These are phyloP conservation scores for Extremus antarcticus DNA, from an alignment of 495 filamentous ascomycete species.

Conservation along the genomic window DNA sequence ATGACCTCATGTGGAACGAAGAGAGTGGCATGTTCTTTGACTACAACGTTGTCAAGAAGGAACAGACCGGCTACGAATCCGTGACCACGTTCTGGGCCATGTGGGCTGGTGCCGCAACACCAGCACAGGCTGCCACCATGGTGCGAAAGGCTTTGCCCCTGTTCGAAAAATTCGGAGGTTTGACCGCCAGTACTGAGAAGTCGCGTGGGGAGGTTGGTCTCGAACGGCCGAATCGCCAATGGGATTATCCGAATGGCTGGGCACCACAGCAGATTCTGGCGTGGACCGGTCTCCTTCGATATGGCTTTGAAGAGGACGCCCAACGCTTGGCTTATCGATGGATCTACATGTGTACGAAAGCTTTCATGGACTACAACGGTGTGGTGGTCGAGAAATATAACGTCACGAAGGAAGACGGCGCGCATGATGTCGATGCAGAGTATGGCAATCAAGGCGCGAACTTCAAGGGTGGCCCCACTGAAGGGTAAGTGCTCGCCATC, in stretches of 20 bases:
- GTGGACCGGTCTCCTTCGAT: constrained; percentile 82
- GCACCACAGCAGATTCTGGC: constrained; percentile 97
- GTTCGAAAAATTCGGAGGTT: constrained; percentile 76
- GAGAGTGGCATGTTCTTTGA: constrained; percentile 92
- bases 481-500: constrained; percentile 90
- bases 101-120: constrained; percentile 79
- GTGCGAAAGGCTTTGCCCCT: constrained; percentile 67
- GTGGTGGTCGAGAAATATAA: constrained; percentile 98
- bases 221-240: constrained; percentile 85
- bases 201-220: constrained; percentile 70
- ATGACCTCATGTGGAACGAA: constrained; percentile 86
- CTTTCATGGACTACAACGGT: constrained; percentile 94
- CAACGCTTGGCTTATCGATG: constrained; percentile 86
- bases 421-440: constrained; percentile 87
- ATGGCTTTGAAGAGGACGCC: constrained; percentile 81
- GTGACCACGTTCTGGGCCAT: constrained; percentile 94
- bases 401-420: constrained; percentile 76
- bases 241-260: constrained; percentile 98
- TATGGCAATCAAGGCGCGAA: constrained; percentile 93
- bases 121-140: constrained; percentile 65
- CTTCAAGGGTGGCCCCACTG: constrained; percentile 86
- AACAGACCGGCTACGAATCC: constrained; percentile 69
- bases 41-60: constrained; percentile 72
- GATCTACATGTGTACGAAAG: constrained; percentile 94
- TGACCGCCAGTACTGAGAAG: constrained; percentile 80